These are phyloP conservation scores for Tilletia horrida DNA, from an alignment of 1,284 basidiomycete species.

Conservation along the genomic window DNA sequence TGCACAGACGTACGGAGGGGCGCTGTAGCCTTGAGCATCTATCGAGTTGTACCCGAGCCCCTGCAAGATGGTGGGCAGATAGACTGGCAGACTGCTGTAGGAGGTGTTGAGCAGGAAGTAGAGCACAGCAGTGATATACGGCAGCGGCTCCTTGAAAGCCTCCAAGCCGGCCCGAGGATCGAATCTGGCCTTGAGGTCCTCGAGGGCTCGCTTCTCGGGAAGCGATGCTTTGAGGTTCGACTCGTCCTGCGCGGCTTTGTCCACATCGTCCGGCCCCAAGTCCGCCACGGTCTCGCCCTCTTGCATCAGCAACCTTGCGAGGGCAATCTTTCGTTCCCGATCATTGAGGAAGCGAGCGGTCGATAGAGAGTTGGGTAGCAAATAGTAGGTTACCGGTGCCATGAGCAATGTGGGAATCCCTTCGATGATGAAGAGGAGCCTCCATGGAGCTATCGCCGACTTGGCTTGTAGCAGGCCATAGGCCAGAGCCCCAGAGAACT, in stretches of 20 bases:
- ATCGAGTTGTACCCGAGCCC: slow-evolving; percentile 48
- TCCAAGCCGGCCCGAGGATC: slow-evolving; percentile 24
- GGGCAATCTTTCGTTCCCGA: slow-evolving; percentile 40
- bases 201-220: slow-evolving; percentile 1
- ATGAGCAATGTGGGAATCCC: slow-evolving; percentile 44
- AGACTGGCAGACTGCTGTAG: slow-evolving; percentile 48
- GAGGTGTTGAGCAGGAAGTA: slow-evolving; percentile 50
- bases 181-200: slow-evolving; percentile 11
- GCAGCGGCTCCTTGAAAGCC: slow-evolving; percentile 40
- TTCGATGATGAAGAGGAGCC: slow-evolving; percentile 48
- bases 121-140: slow-evolving; percentile 35
- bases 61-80: slow-evolving; percentile 44
- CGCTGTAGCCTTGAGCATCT: slow-evolving; percentile 38
- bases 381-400: slow-evolving; percentile 32
- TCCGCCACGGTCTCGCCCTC: background rate
- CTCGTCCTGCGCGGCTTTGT: slow-evolving; percentile 16
- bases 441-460: slow-evolving; percentile 33
- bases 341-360: slow-evolving; percentile 37
- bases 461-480: slow-evolving; percentile 45
- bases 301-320: slow-evolving; percentile 33
- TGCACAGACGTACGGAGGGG: slow-evolving; percentile 44
- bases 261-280: slow-evolving; percentile 20
- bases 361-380: slow-evolving; percentile 43
- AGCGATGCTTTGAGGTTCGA: too few species aligned
- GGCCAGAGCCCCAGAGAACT: slow-evolving; percentile 42